Base-by-base conservation (phyloP, 805 yeast species). In the Kluyveromyces siamensis region DNA sequence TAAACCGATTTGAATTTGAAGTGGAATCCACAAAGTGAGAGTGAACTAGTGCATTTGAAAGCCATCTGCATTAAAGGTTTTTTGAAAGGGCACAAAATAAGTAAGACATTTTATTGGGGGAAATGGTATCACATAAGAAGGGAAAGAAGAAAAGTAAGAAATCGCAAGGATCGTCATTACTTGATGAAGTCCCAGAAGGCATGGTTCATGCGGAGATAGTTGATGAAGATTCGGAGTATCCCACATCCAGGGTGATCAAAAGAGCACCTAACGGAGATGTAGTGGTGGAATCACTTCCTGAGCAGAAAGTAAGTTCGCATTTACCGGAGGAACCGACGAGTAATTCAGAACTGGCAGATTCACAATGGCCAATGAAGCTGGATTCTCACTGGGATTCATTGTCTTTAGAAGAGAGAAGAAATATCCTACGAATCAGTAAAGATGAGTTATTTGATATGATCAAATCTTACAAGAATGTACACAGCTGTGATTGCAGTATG, bases 211-310 rank as follows among this genome's bases (percentile, higher is more conserved):
- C 78, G 2, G 73, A 79, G 43, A 55, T 80, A 25, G 75, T 74
- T 57, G 72, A 80, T 55, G 79, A 82, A 13, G 71, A 74, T 38
- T 74, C 76, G 36, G 87, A 82, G 14, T 84, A 84, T 58, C 93
- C 93, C 2, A 73, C 77, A 13, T 82, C 89, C 8, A 65, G 93
- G 49, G 80, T 84, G 5, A 80, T 84, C 42, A 83, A 79, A 55
- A 81, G 82, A 55, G 84, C 78, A 3, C 75, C 82, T 4, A 83
- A 85, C 61, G 95, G 95, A 8, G 87, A 84, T 55, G 84, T 86
- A 6, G 76, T 85, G 44, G 88, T 87, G 21, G 84, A 84, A 56
- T 62, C 67, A 35, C 55, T 66, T 45, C 57, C 52, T 40, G 59
- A 49, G 27, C 60, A 49, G 52, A 18, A n/a, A 39, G 16, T 3